Percentiles rank a stretch among this genome's conserved stretches.
Evolutionary conservation across 2,329 filamentous ascomycete species (phyloP).

Genomic region (Albifimbria verrucaria): DNA sequence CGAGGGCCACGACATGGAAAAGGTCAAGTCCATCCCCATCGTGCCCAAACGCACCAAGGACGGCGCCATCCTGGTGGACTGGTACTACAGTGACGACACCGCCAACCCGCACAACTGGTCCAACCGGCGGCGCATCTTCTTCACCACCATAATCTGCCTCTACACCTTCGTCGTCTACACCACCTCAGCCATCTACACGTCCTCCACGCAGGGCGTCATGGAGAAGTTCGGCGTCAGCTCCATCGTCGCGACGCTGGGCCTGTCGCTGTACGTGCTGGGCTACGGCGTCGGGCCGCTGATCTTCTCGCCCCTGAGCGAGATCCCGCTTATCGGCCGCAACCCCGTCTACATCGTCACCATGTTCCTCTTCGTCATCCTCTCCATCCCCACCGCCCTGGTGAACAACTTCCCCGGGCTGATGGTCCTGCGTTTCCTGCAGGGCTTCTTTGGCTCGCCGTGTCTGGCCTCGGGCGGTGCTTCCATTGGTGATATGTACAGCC

Average conservation of each 20-base stretch:
- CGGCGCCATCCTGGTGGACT: constrained; percentile 50
- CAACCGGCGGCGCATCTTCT: constrained; percentile 34
- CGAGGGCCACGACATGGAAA: constrained; percentile 26
- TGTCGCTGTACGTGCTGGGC: constrained; percentile 62
- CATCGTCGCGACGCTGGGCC: constrained; percentile 51
- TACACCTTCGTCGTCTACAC: constrained; percentile 61
- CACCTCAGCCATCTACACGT: constrained; percentile 44
- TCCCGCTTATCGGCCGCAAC: constrained; percentile 64
- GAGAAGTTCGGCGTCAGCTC: constrained; percentile 48
- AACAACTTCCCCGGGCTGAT: constrained; percentile 62
- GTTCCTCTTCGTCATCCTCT: constrained; percentile 64
- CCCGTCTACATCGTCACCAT: constrained; percentile 66
- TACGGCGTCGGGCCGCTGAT: constrained; percentile 63
- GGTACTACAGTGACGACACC: constrained; percentile 52
- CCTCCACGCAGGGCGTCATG: constrained; percentile 45
- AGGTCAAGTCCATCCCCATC: constrained; percentile 45
- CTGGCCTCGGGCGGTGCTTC: constrained; percentile 57
- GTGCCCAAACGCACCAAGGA: constrained; percentile 46
- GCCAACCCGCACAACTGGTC: constrained; percentile 57
- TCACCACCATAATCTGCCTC: constrained; percentile 45
- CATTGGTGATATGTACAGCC: constrained; percentile 50
- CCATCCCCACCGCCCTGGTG: constrained; percentile 60
- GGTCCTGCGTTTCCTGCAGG: constrained; percentile 61
- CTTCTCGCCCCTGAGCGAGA: constrained; percentile 64
- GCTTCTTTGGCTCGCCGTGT: constrained; percentile 64